phyloP scores from a whole-genome alignment of 768 basidiomycete genomes.

The Gloeopeniophorella convolvens region DNA sequence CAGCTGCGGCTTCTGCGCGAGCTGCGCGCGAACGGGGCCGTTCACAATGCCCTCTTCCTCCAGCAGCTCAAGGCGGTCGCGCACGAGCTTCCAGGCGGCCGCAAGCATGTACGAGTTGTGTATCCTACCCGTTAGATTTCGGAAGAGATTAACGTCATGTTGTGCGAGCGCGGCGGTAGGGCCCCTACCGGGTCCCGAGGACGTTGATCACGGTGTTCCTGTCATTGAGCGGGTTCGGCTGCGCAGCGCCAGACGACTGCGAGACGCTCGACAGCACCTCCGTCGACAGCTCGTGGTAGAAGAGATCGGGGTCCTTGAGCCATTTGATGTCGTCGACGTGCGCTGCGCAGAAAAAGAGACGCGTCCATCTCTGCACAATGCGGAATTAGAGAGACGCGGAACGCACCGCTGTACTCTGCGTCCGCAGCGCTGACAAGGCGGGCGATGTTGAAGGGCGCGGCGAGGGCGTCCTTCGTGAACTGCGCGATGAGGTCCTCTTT shows the following conservation, averaged over 20 bases:
- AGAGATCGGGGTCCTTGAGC: conserved; percentile 60
- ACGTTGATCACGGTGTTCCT: conserved; percentile 15
- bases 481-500: conserved; percentile 62
- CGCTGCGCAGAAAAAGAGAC: conserved; percentile 30
- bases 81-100: conserved; percentile 76
- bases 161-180: background rate
- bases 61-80: conserved; percentile 49
- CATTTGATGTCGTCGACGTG: conserved; percentile 65
- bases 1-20: conserved; percentile 45
- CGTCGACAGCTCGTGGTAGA: conserved; percentile 46
- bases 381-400: conserved; percentile 3
- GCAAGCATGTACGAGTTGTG: conserved; percentile 80
- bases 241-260: conserved; percentile 7
- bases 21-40: conserved; percentile 40
- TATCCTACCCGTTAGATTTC: conserved; percentile 39
- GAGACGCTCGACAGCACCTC: conserved; percentile 51
- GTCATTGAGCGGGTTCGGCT: conserved; percentile 8
- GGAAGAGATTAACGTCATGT: conserved; percentile 2
- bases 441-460: conserved; percentile 59
- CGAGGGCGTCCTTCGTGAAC: conserved; percentile 47
- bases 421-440: conserved; percentile 61
- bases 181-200: conserved; percentile 21
- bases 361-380: background rate
- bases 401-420: conserved; percentile 64
- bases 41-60: conserved; percentile 51